Evolutionary conservation across 2,329 filamentous ascomycete species (phyloP).

Genomic region (Myriosclerotinia scirpicola): DNA sequence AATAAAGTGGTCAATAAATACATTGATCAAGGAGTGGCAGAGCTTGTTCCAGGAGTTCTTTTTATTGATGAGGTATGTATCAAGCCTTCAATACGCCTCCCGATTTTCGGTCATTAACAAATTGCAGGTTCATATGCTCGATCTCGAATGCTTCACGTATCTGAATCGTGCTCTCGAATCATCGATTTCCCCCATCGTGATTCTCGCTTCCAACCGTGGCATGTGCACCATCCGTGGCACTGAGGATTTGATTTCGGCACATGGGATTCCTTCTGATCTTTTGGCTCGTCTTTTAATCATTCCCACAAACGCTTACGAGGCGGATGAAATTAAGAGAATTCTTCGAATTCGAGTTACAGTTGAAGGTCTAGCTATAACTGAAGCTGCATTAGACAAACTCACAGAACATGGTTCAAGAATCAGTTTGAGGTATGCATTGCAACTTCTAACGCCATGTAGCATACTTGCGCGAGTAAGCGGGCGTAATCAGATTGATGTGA

Average conservation of each 20-base stretch:
- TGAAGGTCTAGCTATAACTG: slow-evolving; percentile 75
- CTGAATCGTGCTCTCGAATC: slow-evolving; percentile 97
- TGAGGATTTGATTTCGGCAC: slow-evolving; percentile 76
- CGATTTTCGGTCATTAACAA: slow-evolving; percentile 23
- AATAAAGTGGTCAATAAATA: slow-evolving; percentile 99
- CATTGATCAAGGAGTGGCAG: slow-evolving; percentile 96
- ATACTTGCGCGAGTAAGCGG: slow-evolving; percentile 87
- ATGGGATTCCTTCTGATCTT: slow-evolving; percentile 93
- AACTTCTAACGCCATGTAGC: slow-evolving; percentile 66
- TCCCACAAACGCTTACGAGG: slow-evolving; percentile 85
- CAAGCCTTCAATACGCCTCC: slow-evolving; percentile 15
- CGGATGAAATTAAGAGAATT: slow-evolving; percentile 89
- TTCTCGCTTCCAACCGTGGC: slow-evolving; percentile 94
- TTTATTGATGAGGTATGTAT: slow-evolving; percentile 91
- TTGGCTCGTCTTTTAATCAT: slow-evolving; percentile 93
- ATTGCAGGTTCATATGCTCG: slow-evolving; percentile 92
- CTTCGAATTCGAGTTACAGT: slow-evolving; percentile 80
- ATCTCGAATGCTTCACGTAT: slow-evolving; percentile 98
- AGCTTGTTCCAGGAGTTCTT: slow-evolving; percentile 94
- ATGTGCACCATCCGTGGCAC: slow-evolving; percentile 90
- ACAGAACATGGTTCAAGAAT: slow-evolving; percentile 84
- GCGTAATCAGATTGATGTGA: slow-evolving; percentile 71
- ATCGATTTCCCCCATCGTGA: slow-evolving; percentile 91
- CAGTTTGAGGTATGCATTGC: slow-evolving; percentile 88
- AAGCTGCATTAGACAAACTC: slow-evolving; percentile 83